Evolutionary conservation across 2,329 filamentous ascomycete genomes (phyloP).

Genomic region (Pseudogymnoascus sp.): DNA sequence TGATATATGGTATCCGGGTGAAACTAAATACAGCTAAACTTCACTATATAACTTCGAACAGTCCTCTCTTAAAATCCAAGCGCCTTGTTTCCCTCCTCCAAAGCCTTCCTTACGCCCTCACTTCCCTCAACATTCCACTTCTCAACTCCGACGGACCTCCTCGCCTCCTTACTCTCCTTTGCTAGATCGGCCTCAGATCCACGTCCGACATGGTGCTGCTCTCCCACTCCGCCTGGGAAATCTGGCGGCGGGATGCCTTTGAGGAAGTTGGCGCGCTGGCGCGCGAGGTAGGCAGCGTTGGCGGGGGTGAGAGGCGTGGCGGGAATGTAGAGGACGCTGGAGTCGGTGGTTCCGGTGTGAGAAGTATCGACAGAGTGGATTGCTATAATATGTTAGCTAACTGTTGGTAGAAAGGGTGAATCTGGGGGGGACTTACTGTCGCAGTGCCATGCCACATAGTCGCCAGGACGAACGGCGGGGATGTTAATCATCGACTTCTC

Average conservation of each 20-base stretch:
- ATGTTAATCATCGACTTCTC: slow-evolving; percentile 58
- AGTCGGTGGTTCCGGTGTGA: slow-evolving; percentile 66
- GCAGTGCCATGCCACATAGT: slow-evolving; percentile 62
- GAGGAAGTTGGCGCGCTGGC: slow-evolving; percentile 66
- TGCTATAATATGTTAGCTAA: slow-evolving; percentile 20
- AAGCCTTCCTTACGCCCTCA: not conserved
- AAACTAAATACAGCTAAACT: not conserved
- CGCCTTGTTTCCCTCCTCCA: not conserved
- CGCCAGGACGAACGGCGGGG: slow-evolving; percentile 56
- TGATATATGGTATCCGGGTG: not conserved
- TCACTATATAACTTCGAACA: not conserved
- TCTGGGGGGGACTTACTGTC: slow-evolving; percentile 20
- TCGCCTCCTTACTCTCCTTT: not conserved
- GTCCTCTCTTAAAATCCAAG: not conserved
- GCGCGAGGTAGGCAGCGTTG: slow-evolving; percentile 64
- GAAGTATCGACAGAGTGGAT: slow-evolving; percentile 72
- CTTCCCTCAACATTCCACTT: not conserved
- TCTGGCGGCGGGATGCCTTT: slow-evolving; percentile 62
- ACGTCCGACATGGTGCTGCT: slow-evolving; percentile 46
- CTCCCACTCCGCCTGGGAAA: slow-evolving; percentile 66
- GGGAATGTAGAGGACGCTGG: slow-evolving; percentile 83
- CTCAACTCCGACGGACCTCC: not conserved
- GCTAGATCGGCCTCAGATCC: slow-evolving; percentile 23
- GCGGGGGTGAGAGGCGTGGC: slow-evolving; percentile 71
- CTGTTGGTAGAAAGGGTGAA: not conserved